Percentiles rank a stretch among this genome's conserved stretches.
Evolutionary conservation across 768 basidiomycete species (phyloP).

Genomic region (Lyophyllum shimeji): DNA sequence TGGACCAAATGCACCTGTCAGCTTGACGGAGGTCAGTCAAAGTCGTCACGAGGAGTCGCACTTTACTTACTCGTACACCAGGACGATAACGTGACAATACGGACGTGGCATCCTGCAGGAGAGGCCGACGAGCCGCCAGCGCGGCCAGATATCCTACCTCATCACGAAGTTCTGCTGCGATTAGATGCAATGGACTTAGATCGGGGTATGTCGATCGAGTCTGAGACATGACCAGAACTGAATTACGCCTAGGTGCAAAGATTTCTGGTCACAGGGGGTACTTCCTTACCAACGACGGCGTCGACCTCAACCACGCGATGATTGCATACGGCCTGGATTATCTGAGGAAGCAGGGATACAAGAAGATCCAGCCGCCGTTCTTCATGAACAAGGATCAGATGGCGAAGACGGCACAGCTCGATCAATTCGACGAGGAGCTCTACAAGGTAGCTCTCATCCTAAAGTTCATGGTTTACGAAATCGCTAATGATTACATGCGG

Average conservation of each 20-base stretch:
- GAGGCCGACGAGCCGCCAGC: constrained; percentile 70
- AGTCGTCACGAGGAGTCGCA: not conserved
- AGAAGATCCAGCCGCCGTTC: constrained; percentile 95
- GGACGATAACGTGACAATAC: constrained; percentile 87
- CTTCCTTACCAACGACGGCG: constrained; percentile 92
- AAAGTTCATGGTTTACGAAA: not conserved
- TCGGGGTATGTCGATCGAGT: constrained; percentile 58
- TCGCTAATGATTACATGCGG: not conserved
- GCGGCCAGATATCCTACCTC: constrained; percentile 83
- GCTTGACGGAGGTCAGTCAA: constrained; percentile 75
- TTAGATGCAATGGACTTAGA: constrained; percentile 97
- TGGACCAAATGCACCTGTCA: constrained; percentile 81
- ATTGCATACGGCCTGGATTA: constrained; percentile 95
- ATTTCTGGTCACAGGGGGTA: constrained; percentile 95
- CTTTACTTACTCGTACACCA: constrained; percentile 27
- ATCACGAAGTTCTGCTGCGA: constrained; percentile 93
- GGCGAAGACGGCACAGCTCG: constrained; percentile 96
- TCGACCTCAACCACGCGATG: constrained; percentile 96
- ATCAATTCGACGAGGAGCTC: constrained; percentile 97
- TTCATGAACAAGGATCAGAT: constrained; percentile 98
- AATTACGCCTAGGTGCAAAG: constrained; percentile 65
- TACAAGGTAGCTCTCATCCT: constrained; percentile 71
- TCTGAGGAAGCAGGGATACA: constrained; percentile 78
- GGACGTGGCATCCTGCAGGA: constrained; percentile 86
- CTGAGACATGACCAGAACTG: not conserved